Evolutionary conservation across 106 monocot genomes (phyloP), one percentile per base, ranked within the genome.

Genomic region (Dendrobium chrysotoxum): DNA sequence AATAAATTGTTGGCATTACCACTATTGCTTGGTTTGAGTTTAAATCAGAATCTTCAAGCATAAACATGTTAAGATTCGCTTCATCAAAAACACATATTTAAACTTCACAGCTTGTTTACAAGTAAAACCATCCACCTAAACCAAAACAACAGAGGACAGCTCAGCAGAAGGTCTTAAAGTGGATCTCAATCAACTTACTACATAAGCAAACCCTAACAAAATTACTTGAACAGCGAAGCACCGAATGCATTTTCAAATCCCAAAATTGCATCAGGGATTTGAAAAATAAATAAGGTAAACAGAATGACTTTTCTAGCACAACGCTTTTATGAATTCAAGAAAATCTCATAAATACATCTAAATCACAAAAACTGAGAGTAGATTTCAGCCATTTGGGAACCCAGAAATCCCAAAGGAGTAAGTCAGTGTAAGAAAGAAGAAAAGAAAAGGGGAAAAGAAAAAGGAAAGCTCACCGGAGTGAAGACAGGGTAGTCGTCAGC

Each of bases 401-500:
- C 46, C 6, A 46, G 50, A 50, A 50, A 54, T 13, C 53, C 50
- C 53, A 54, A 54, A 54, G 53, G 17, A 17, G 23, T 23, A 25
- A 7, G 25, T 26, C 35, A 35, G 64, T 3, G 64, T 21, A 31
- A 6, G 20, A 74, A 74, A 28, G 20, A 13, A 21, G 74, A 2
- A 41, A 5, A 41, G 21, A 41, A 20, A 28, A 28, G 17, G 41
- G 41, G 21, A 41, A 74, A 74, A 28, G 41, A 30, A 70, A 70
- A 70, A 70, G 31, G 70, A 70, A 74, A 31, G 20, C 87, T 86
- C 79, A 98, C 97, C 74, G 94, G 97, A 3, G 94, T 85, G 84
- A 98, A 98, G 73, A 98, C 92, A 30, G 97, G 97, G 84, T 98
- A 98, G 53, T 98, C 97, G 79, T 85, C 90, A 31, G 82, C 87